Evolutionary conservation across 106 monocot species (phyloP).

Genomic region (Chionographis japonica): DNA sequence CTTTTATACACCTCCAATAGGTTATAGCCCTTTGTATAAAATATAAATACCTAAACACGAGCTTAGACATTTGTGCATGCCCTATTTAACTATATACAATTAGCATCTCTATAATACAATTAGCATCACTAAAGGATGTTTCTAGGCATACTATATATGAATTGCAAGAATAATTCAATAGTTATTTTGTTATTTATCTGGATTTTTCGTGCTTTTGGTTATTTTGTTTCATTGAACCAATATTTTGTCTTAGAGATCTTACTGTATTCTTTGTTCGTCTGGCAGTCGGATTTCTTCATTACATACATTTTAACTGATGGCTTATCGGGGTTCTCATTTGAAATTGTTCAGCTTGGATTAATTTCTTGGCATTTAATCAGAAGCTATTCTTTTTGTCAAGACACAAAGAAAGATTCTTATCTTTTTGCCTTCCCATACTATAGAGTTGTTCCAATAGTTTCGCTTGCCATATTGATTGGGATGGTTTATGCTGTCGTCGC

Average conservation of each 20-base stretch:
- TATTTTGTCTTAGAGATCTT: not conserved
- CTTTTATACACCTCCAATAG: too few species aligned
- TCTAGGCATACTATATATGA: too few species aligned
- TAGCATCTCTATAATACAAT: too few species aligned
- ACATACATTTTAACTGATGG: constrained; percentile 75
- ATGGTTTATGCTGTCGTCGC: constrained; percentile 72
- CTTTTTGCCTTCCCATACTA: constrained; percentile 67
- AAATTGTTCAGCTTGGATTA: constrained; percentile 60
- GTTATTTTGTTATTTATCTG: too few species aligned
- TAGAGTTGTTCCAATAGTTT: constrained; percentile 66
- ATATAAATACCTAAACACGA: too few species aligned
- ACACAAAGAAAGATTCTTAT: constrained; percentile 28
- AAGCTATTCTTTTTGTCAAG: constrained; percentile 23
- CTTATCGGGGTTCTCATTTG: constrained; percentile 69
- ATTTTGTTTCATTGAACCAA: not conserved
- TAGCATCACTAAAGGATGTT: too few species aligned
- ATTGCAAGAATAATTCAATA: too few species aligned
- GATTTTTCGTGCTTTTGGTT: not conserved
- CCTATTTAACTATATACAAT: too few species aligned
- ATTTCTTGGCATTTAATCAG: constrained; percentile 51
- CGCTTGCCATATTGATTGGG: constrained; percentile 72
- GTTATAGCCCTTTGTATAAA: too few species aligned
- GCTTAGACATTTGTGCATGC: too few species aligned
- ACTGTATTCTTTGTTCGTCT: constrained; percentile 4
- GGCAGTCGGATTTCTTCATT: constrained; percentile 83